Percentiles rank a stretch among this genome's conserved stretches.
These are phyloP conservation scores for Penicillium ochrochloron DNA, from an alignment of 495 filamentous ascomycete genomes.

Conservation along the genomic window DNA sequence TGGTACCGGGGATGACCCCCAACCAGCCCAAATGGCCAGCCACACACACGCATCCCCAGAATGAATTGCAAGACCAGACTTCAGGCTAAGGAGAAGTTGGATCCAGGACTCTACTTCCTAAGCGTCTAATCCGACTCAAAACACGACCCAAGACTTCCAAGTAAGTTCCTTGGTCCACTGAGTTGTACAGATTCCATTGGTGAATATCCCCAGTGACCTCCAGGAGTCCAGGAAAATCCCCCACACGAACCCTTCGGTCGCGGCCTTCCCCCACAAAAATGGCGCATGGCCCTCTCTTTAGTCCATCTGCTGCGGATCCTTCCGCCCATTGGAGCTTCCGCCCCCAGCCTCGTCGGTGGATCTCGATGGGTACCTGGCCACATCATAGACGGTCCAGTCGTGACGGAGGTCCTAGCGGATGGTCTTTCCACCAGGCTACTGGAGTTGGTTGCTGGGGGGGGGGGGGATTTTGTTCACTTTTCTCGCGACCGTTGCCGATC, in stretches of 20 bases:
- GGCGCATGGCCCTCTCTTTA: conserved; percentile 32
- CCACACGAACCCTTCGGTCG: conserved; percentile 32
- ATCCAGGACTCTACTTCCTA: no score
- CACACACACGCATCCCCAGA: background rate
- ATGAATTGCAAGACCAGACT: background rate
- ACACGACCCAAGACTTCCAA: background rate
- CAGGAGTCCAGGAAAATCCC: conserved; percentile 20
- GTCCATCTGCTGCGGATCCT: conserved; percentile 22
- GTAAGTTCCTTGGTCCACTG: background rate
- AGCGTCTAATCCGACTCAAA: no score
- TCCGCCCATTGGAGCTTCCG: conserved; percentile 18
- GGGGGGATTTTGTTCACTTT: background rate
- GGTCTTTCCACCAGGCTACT: background rate
- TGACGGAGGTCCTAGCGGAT: background rate
- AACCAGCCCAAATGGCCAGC: background rate
- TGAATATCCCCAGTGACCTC: background rate
- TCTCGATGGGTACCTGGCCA: conserved; percentile 31
- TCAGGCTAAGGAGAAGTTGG: background rate
- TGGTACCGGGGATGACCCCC: background rate
- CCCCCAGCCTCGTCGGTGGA: conserved; percentile 30
- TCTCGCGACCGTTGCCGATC: background rate
- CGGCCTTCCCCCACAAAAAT: conserved; percentile 39
- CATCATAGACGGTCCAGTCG: conserved; percentile 16
- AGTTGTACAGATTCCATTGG: background rate
- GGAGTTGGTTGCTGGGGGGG: no score